Conservation (phyloP, 495 filamentous ascomycete species). For the Penicillium verhagenii region DNA sequence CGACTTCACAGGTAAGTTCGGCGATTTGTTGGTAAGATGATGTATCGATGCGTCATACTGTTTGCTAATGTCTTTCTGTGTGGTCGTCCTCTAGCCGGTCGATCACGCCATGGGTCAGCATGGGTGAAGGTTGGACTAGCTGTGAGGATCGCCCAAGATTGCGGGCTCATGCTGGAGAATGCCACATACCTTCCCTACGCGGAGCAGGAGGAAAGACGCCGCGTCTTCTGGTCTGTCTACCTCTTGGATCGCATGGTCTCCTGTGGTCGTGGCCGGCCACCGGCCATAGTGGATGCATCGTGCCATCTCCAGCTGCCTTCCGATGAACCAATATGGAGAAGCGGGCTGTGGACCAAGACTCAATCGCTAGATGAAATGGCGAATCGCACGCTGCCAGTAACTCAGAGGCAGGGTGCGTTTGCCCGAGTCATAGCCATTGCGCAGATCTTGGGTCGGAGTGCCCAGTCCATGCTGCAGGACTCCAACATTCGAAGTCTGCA, state of each 20-base stretch:
- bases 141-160: slow-evolving; percentile 29
- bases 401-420: slow-evolving; percentile 21
- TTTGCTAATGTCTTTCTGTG: too few species aligned
- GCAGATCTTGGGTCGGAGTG: slow-evolving; percentile 28
- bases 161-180: slow-evolving; percentile 30
- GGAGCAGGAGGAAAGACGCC: slow-evolving; percentile 33
- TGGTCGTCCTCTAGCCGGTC: too few species aligned
- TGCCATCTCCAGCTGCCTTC: slow-evolving; percentile 32
- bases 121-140: slow-evolving; percentile 36
- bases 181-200: slow-evolving; percentile 11
- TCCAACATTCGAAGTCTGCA: slow-evolving; percentile 10
- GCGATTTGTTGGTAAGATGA: too few species aligned
- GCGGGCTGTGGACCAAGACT: slow-evolving; percentile 21
- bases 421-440: slow-evolving; percentile 28
- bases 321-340: slow-evolving; percentile 22
- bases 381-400: slow-evolving; percentile 17
- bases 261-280: slow-evolving; percentile 26
- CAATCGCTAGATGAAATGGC: slow-evolving; percentile 23
- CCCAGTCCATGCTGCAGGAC: slow-evolving; percentile 25
- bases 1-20: too few species aligned
- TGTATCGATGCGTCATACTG: too few species aligned
- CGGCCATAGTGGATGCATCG: slow-evolving; percentile 26
- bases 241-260: slow-evolving; percentile 32
- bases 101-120: too few species aligned
- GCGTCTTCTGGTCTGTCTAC: slow-evolving; percentile 34